Conservation (phyloP, 371 early-diverging fungal genomes). For the Apophysomyces trapeziformis region DNA sequence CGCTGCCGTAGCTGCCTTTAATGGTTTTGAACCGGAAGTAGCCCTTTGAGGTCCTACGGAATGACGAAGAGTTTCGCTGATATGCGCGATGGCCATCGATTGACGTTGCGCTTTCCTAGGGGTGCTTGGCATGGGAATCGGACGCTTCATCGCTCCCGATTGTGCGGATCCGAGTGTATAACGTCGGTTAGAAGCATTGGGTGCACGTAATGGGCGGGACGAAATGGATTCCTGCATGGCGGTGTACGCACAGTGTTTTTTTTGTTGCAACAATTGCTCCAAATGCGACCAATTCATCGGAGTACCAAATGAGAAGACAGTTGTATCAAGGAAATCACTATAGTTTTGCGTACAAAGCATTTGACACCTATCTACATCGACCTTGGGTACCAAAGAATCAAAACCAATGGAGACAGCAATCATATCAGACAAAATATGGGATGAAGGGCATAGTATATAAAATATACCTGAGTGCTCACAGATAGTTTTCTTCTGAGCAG, state of each 20-base stretch:
- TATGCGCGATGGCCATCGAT: background rate
- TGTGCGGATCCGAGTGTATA: background rate
- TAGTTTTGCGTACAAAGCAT: no score
- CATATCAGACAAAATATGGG: no score
- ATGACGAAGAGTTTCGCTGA: slow-evolving; percentile 6
- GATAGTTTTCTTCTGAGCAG: no score
- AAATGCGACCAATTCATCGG: no score
- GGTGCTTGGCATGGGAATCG: background rate
- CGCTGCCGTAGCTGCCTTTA: background rate
- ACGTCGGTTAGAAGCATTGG: background rate
- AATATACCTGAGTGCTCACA: no score
- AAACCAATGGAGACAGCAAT: no score
- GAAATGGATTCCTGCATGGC: background rate
- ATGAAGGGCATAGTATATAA: no score
- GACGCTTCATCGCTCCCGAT: background rate
- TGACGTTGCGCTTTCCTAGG: background rate
- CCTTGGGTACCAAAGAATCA: no score
- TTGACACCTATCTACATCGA: no score
- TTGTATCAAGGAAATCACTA: no score
- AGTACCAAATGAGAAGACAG: no score
- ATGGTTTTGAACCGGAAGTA: background rate
- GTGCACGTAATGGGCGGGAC: background rate
- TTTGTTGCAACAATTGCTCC: background rate
- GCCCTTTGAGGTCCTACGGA: slow-evolving; percentile 10
- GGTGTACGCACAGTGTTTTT: background rate